Base-by-base conservation (phyloP, 768 basidiomycete species). In the Xerocomellus intermedius region DNA sequence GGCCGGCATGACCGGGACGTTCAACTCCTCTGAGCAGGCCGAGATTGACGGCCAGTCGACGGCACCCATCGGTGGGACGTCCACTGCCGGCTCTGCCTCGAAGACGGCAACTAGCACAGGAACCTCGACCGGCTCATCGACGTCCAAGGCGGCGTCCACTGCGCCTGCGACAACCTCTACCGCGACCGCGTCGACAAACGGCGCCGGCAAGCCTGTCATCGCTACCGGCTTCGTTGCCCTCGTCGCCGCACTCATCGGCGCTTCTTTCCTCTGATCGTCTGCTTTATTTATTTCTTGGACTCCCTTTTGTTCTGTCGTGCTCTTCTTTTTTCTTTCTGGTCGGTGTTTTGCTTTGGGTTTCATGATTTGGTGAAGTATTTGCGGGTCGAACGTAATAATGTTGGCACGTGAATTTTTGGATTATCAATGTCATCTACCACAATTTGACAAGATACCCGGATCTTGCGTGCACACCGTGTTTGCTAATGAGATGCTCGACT, bases 1-100 rank as follows among this genome's bases (percentile, higher is more conserved):
- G 66, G 61, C 70, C n/a, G 73, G 77, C 53, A 92, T 92, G 91
- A 79, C 77, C 4, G 92, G 92, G 32, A 64, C 65, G 0, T 94
- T 92, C 77, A 85, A 77, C 66, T 61, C 77, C 1, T 59, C 77
- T 2, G 68, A 86, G 17, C 75, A 80, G 50, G 71, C 78, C 6
- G 77, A 88, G 65, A 86, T 93, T 61, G 73, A 75, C 41, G 86
- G 84, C 26, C 78, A 83, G 60, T 75, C 82, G 2, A 79, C 81
- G 4, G 83, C 85, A 1, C 79, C 84, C 39, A 75, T 82, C 9
- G 78, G 77, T n/a, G 74, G 70, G 2, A 60, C 79, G 12, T 47
- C 73, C 21, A 5, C 71, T 16, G 17, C 71, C 5, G 10, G 37
- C 33, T 13, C 37, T 36, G 16, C 32, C 9, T 16, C 73, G 0